A percentile compares a stretch with the other conserved stretches of the same genome.
Evolutionary conservation across 2,329 filamentous ascomycete species (phyloP).

Genomic region (Scedosporium apiospermum): DNA sequence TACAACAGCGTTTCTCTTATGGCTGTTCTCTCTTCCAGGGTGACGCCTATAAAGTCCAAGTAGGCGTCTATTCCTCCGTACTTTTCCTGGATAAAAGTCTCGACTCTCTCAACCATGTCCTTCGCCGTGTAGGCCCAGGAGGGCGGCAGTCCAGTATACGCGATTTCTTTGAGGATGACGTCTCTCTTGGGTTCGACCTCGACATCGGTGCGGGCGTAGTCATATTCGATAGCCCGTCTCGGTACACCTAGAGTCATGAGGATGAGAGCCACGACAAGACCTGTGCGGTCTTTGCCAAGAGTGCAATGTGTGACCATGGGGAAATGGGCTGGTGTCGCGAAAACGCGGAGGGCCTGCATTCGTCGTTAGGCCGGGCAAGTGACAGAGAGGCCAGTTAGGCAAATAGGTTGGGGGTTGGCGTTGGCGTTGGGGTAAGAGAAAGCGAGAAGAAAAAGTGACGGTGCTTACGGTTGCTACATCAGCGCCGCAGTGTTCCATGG

Average conservation of each 20-base stretch:
- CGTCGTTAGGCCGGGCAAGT: background rate
- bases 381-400: background rate
- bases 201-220: constrained; percentile 60
- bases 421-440: constrained; percentile 1
- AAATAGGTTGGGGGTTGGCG: background rate
- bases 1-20: constrained; percentile 30
- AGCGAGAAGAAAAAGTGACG: background rate
- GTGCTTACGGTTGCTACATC: constrained; percentile 43
- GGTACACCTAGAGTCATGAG: constrained; percentile 55
- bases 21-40: constrained; percentile 26
- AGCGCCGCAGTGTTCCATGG: constrained; percentile 54
- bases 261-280: constrained; percentile 58
- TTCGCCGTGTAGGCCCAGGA: constrained; percentile 59
- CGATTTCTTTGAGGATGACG: constrained; percentile 57
- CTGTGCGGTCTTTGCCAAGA: constrained; percentile 75
- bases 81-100: constrained; percentile 43
- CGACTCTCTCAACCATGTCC: constrained; percentile 53
- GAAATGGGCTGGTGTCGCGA: constrained; percentile 29
- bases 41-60: constrained; percentile 53
- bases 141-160: constrained; percentile 60
- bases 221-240: constrained; percentile 51
- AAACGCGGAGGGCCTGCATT: constrained; percentile 19
- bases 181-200: constrained; percentile 51
- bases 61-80: constrained; percentile 63
- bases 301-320: constrained; percentile 75